phyloP scores from a whole-genome alignment of 352 stramenopile genomes.

The Pythium chondricola region DNA sequence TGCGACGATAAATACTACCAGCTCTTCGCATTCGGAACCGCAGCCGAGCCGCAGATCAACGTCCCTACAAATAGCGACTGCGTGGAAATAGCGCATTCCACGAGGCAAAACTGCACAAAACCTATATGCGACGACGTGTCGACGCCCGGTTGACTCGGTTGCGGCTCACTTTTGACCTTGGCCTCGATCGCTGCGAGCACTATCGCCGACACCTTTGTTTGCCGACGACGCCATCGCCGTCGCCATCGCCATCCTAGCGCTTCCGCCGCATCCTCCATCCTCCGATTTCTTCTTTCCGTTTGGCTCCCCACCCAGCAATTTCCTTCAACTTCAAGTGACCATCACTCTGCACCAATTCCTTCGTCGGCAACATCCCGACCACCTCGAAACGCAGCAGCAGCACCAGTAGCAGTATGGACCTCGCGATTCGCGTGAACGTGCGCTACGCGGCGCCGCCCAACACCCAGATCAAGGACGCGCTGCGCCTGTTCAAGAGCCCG shows the following conservation, averaged over 20 bases:
- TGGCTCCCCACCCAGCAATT: background rate
- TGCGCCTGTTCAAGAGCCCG: conserved; percentile 84
- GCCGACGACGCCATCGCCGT: too few species aligned
- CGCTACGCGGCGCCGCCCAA: conserved; percentile 78
- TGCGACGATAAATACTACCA: too few species aligned
- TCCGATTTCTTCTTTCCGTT: background rate
- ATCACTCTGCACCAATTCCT: conserved; percentile 17
- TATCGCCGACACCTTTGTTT: background rate
- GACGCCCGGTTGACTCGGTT: background rate
- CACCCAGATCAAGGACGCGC: conserved; percentile 84
- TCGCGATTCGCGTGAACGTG: conserved; percentile 85
- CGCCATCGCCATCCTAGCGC: background rate
- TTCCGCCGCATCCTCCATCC: background rate
- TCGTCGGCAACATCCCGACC: background rate
- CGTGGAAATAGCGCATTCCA: background rate
- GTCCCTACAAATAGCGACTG: conserved; percentile 18
- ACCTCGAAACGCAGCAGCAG: background rate
- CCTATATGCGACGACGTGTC: background rate
- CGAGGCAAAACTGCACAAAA: conserved; percentile 20
- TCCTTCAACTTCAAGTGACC: conserved; percentile 19
- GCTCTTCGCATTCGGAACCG: conserved; percentile 20
- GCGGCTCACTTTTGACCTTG: conserved; percentile 8
- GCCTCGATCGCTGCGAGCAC: conserved; percentile 1
- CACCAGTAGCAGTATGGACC: conserved; percentile 46
- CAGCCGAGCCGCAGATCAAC: conserved; percentile 12